Evolutionary conservation across 2,329 filamentous ascomycete genomes (phyloP).

Genomic region (Monilinia vaccinii-corymbosi): DNA sequence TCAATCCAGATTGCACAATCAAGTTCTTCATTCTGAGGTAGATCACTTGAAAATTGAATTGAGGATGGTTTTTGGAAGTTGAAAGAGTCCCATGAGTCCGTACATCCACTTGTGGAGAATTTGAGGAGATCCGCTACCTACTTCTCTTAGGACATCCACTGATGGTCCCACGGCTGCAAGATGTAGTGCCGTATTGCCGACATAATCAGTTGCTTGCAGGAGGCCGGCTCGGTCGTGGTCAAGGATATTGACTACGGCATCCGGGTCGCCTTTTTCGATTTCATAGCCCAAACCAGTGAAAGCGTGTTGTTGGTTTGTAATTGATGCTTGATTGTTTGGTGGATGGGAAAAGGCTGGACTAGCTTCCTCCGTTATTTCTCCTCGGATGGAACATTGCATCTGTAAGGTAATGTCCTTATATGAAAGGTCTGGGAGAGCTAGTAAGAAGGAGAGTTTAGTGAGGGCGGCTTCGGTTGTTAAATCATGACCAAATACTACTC

Average conservation of each 20-base stretch:
- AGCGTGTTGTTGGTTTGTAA: slow-evolving; percentile 41
- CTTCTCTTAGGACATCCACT: slow-evolving; percentile 45
- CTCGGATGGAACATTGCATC: slow-evolving; percentile 55
- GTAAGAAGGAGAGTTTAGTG: slow-evolving; percentile 35
- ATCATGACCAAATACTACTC: slow-evolving; percentile 60
- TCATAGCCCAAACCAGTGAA: slow-evolving; percentile 55
- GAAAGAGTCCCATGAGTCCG: too few species aligned
- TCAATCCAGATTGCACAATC: too few species aligned
- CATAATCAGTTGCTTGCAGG: slow-evolving; percentile 31
- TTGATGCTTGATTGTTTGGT: slow-evolving; percentile 27
- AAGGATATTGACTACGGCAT: slow-evolving; percentile 29
- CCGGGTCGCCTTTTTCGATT: slow-evolving; percentile 49
- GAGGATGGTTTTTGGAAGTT: too few species aligned
- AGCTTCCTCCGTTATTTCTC: slow-evolving; percentile 49
- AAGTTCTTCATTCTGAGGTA: too few species aligned
- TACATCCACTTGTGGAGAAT: neutral
- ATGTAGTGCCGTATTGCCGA: slow-evolving; percentile 33
- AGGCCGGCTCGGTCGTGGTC: slow-evolving; percentile 25
- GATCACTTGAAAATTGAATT: too few species aligned
- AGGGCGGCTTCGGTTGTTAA: slow-evolving; percentile 50
- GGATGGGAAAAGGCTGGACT: slow-evolving; percentile 46
- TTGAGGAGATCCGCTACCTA: slow-evolving; percentile 25
- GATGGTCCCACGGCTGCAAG: slow-evolving; percentile 36
- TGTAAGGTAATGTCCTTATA: slow-evolving; percentile 48
- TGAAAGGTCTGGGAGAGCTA: slow-evolving; percentile 48